phyloP scores from a whole-genome alignment of 192 early-diverging fungal species.

The Gaertneriomyces sp. region DNA sequence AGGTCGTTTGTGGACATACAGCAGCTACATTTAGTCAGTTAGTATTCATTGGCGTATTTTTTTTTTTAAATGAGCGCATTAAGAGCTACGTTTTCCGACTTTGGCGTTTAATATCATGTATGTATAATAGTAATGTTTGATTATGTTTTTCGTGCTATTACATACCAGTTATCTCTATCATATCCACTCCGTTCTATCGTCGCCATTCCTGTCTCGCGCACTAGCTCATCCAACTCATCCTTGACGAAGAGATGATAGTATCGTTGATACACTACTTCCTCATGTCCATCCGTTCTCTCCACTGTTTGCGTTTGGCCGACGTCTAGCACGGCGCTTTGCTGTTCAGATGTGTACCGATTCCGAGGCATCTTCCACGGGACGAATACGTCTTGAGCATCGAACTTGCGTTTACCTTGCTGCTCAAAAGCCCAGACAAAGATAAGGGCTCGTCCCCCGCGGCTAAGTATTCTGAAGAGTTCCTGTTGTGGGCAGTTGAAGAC shows the following conservation, averaged over 20 bases:
- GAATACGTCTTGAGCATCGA: conserved; percentile 87
- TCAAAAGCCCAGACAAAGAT: conserved; percentile 98
- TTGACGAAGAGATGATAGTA: conserved; percentile 92
- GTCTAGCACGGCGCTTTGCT: not conserved
- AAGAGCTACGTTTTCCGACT: too few species aligned
- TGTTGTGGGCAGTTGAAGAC: conserved; percentile 16
- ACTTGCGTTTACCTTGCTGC: conserved; percentile 79
- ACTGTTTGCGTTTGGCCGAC: conserved; percentile 9
- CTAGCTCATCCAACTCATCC: conserved; percentile 76
- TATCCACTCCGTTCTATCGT: conserved; percentile 73
- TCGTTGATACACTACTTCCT: conserved; percentile 43
- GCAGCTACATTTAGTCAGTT: not conserved
- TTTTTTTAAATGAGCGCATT: not conserved
- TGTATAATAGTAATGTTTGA: too few species aligned
- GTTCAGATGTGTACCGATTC: conserved; percentile 23
- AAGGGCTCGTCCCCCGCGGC: conserved; percentile 64
- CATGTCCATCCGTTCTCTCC: conserved; percentile 6
- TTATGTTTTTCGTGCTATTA: conserved; percentile 60
- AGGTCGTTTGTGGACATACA: too few species aligned
- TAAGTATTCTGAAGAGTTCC: conserved; percentile 76
- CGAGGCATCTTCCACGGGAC: conserved; percentile 85
- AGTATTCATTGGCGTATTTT: not conserved
- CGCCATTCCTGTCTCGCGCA: conserved; percentile 49
- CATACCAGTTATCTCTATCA: conserved; percentile 95
- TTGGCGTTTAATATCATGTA: too few species aligned